A percentile compares a stretch with the other conserved stretches of the same genome.
Evolutionary conservation across 495 filamentous ascomycete species (phyloP).

Genomic region (Xylaria intraflava): DNA sequence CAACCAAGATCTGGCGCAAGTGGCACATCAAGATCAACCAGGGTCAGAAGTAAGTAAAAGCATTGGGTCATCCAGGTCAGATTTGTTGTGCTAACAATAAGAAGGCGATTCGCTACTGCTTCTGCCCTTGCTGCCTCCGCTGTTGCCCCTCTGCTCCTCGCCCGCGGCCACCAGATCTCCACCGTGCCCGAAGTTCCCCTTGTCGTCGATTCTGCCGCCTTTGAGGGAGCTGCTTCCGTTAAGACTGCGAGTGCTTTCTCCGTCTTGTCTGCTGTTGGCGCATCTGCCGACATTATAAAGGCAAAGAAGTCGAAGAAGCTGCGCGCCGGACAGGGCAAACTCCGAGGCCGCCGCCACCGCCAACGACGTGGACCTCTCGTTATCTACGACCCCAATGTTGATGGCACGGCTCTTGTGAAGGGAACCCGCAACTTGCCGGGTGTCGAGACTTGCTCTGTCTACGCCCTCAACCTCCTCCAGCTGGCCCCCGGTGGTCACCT

Average conservation of each 20-base stretch:
- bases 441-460: conserved; percentile 94
- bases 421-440: conserved; percentile 98
- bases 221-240: conserved; percentile 65
- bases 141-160: conserved; percentile 85
- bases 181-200: conserved; percentile 93
- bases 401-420: conserved; percentile 82
- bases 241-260: conserved; percentile 85
- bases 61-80: background rate
- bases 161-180: conserved; percentile 91
- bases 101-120: conserved; percentile 90
- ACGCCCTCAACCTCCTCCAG: conserved; percentile 95
- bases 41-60: conserved; percentile 70
- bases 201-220: conserved; percentile 83
- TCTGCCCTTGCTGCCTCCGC: conserved; percentile 96
- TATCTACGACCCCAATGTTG: conserved; percentile 88
- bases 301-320: conserved; percentile 90
- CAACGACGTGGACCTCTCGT: conserved; percentile 96
- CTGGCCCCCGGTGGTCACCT: conserved; percentile 98
- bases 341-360: conserved; percentile 87
- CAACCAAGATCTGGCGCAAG: conserved; percentile 99
- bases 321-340: conserved; percentile 96
- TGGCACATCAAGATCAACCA: conserved; percentile 99
- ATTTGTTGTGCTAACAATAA: conserved; percentile 12
- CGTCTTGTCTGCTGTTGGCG: conserved; percentile 84
- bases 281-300: conserved; percentile 84